A percentile compares a stretch with the other conserved stretches of the same genome.
phyloP scores from a whole-genome alignment of 768 basidiomycete species.

The Gelatoporia subvermispora region DNA sequence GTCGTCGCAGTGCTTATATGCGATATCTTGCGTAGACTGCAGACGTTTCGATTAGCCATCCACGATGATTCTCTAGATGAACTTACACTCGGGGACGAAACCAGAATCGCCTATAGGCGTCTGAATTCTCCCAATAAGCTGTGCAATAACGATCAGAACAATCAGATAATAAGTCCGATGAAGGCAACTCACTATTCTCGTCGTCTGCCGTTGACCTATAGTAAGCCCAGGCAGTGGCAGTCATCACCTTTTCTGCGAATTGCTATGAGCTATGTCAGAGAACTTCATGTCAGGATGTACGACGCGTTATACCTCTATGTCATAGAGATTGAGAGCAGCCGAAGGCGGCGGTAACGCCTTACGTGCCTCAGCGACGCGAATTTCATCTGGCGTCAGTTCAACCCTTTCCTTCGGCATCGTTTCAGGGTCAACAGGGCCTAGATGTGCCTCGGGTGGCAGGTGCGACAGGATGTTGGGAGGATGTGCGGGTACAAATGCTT shows the following conservation, averaged over 20 bases:
- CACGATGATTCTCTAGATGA: background rate
- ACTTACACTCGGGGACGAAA: conserved; percentile 73
- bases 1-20: conserved; percentile 17
- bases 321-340: conserved; percentile 23
- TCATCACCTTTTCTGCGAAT: conserved; percentile 22
- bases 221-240: conserved; percentile 25
- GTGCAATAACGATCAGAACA: background rate
- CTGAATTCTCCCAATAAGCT: conserved; percentile 20
- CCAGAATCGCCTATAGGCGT: conserved; percentile 51
- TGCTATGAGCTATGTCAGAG: conserved; percentile 5
- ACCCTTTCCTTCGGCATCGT: conserved; percentile 15
- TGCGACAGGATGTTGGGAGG: conserved; percentile 12
- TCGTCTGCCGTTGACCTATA: conserved; percentile 26
- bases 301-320: conserved; percentile 21
- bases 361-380: conserved; percentile 20
- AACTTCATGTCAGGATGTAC: background rate
- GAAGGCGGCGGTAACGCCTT: conserved; percentile 18
- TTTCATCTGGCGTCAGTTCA: conserved; percentile 23
- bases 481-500: conserved; percentile 16
- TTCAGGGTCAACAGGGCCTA: conserved; percentile 23
- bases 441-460: conserved; percentile 20
- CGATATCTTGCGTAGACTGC: conserved; percentile 24
- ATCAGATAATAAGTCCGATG: background rate
- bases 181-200: conserved; percentile 9
- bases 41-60: background rate